These are phyloP conservation scores for Populus hybrid DNA, from an alignment of 441 rosid species.

Conservation along the genomic window DNA sequence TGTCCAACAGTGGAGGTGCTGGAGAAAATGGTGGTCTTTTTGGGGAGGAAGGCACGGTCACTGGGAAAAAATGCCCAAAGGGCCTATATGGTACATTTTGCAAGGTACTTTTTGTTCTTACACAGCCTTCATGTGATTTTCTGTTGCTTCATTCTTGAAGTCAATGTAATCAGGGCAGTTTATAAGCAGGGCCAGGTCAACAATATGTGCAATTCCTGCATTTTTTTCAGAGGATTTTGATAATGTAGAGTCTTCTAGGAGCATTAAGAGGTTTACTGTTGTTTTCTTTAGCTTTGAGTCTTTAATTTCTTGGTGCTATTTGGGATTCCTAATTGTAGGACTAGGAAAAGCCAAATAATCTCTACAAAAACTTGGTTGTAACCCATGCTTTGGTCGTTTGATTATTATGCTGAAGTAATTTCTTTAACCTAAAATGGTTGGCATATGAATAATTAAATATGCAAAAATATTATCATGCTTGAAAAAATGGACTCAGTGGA, in stretches of 20 bases:
- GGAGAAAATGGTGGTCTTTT: conserved; percentile 74
- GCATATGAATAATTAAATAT: too few relatives aligned
- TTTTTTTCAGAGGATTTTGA: neutral
- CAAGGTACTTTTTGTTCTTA: conserved; percentile 42
- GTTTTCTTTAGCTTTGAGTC: neutral
- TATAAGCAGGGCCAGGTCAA: neutral
- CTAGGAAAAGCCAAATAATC: neutral
- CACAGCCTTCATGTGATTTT: neutral
- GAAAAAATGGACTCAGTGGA: neutral
- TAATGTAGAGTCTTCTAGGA: neutral
- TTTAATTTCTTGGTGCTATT: neutral
- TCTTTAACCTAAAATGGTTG: neutral
- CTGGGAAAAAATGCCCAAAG: conserved; percentile 88
- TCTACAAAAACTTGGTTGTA: neutral
- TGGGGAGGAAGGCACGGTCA: conserved; percentile 83
- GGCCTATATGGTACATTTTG: conserved; percentile 98
- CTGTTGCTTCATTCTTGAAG: neutral
- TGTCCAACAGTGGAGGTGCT: conserved; percentile 83
- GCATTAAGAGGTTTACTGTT: neutral
- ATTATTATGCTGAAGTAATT: neutral
- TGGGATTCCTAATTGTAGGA: neutral
- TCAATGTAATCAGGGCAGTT: neutral
- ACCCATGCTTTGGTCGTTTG: neutral
- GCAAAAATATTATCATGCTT: neutral
- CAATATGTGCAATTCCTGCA: neutral